phyloP scores from a whole-genome alignment of 1,284 basidiomycete species.

The Xanthoconium separans region DNA sequence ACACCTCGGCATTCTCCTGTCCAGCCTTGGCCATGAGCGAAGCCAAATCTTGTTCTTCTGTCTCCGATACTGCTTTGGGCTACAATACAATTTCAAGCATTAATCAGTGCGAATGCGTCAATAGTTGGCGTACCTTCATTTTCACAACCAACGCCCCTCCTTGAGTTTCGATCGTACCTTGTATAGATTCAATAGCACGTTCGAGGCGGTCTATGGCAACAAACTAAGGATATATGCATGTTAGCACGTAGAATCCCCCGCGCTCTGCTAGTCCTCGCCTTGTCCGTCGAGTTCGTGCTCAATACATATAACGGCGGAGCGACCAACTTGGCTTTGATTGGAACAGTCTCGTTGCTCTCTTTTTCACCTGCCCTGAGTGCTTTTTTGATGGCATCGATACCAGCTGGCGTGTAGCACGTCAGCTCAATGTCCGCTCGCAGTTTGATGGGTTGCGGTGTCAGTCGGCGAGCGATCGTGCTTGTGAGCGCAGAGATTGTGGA shows the following conservation, averaged over 20 bases:
- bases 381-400: constrained; percentile 97
- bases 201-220: constrained; percentile 94
- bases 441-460: constrained; percentile 99
- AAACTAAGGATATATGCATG: constrained; percentile 41
- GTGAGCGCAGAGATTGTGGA: constrained; percentile 69
- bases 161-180: constrained; percentile 77
- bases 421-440: constrained; percentile 97
- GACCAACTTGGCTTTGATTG: constrained; percentile 96
- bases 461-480: constrained; percentile 88
- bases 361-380: constrained; percentile 89
- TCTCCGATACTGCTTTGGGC: constrained; percentile 97
- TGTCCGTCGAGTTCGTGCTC: constrained; percentile 96
- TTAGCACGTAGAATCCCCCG: neutral
- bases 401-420: constrained; percentile 94
- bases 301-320: constrained; percentile 97
- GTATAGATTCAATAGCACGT: constrained; percentile 90
- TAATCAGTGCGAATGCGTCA: neutral
- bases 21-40: constrained; percentile 93
- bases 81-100: constrained; percentile 30
- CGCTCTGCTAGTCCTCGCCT: constrained; percentile 45
- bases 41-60: constrained; percentile 93
- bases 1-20: constrained; percentile 91
- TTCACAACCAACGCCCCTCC: constrained; percentile 90
- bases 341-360: constrained; percentile 86
- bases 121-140: constrained; percentile 85